Base-by-base conservation (phyloP, 2,329 filamentous ascomycete genomes). In the Ceratocystis albifundus region DNA sequence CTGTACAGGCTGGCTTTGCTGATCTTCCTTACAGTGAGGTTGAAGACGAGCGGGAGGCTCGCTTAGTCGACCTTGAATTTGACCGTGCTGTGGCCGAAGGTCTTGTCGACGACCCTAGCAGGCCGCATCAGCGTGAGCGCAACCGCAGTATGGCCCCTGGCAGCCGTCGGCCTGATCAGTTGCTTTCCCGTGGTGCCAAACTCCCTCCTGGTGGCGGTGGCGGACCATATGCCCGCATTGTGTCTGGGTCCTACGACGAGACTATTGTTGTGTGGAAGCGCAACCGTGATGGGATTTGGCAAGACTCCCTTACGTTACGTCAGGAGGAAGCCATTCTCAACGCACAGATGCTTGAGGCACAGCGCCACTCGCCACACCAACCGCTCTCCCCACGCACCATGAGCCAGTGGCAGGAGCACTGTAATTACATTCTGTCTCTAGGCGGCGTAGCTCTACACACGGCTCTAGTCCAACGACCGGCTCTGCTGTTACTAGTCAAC, bases 241-340 rank as follows among this genome's bases (percentile, higher is more conserved):
- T 99, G 2, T 96, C 92, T 5, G 94, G 94, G 1, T 96, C 91
- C 0, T 99, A 99, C 71, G 94, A 99, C 71, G 90, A 96, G 76
- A 92, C 86, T 10, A 90, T 99, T 71, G 92, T 96, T 70, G 89
- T 99, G 66, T 99, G 94, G 94, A 88, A 89, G 70, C 87, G 90
- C 69, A 88, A 95, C 70, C 84, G 85, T 70, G 86, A 94, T 70
- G 92, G 92, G 1, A 84, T 88, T 30, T 97, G 94, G 92, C 86
- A 86, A 70, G 84, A 87, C 65, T 85, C 85, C 44, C 89, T 93
- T 70, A 84, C 84, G 57, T 79, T 96, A 8, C 82, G 85, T 48
- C 90, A 95, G 73, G 87, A 89, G 72, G 86, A 89, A 67, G 87
- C 85, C 1, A 81, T 83, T 0, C 75, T 77, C 1, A 78, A 81